Base-by-base conservation (phyloP, 257 asterid genomes). In the Petrea volubilis region DNA sequence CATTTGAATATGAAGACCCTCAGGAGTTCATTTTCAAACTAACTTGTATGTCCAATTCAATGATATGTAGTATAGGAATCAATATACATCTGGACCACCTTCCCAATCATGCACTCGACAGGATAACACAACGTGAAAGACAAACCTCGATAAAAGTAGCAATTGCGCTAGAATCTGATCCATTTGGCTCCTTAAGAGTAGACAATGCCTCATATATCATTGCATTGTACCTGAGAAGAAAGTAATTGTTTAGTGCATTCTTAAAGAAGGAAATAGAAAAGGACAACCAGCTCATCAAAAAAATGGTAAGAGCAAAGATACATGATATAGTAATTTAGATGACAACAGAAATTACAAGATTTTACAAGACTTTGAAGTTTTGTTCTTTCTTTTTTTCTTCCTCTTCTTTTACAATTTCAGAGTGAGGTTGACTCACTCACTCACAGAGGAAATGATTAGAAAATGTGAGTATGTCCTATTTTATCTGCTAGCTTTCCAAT, bases 121-220 rank as follows among this genome's bases (percentile, higher is more conserved):
- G n/a, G n/a, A n/a, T 23, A 74, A 40, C 17, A 62, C 27, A 44
- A n/a, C 21, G 67, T 50, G 33, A 68, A 60, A 50, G 23, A 24
- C 83, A 63, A 44, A 92, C 97, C 96, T 95, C 96, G 56, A 95
- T 88, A 72, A 74, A 95, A 67, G 62, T 61, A 60, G 93, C 90
- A 60, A 91, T 84, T 62, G 95, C 31, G 57, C 81, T 72, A 55
- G 88, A 84, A 74, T 91, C 98, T 13, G 83, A 84, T 68, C 96
- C 96, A 73, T 82, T 82, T 53, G 89, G 86, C 69, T 84, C 91
- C 28, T 85, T 86, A 44, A 86, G 79, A 67, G 85, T 74, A 50
- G 96, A 78, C 69, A 93, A 79, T 63, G 98, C 97, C 69, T 88
- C 97, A 78, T 70, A 87, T 75, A 90, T 79, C 89, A 93, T 76